These are phyloP conservation scores for Phragmites australis DNA, from an alignment of 176 grass and related monocot species.

Conservation along the genomic window DNA sequence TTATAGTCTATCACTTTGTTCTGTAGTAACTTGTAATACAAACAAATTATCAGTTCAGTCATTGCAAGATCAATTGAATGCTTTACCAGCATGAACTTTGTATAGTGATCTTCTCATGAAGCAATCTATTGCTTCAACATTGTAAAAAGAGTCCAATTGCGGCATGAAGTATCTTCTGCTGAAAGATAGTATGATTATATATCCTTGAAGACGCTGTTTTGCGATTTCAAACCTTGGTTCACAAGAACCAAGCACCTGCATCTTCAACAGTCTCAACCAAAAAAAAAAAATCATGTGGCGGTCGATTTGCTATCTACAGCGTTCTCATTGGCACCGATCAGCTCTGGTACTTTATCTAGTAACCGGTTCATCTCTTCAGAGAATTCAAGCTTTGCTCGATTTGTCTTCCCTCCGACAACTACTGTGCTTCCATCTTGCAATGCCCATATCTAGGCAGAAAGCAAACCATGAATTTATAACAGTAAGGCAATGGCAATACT, in stretches of 20 bases:
- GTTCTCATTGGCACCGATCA: slow-evolving; percentile 46
- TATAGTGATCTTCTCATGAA: neutral
- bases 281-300: slow-evolving; percentile 15
- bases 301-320: slow-evolving; percentile 30
- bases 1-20: slow-evolving; percentile 16
- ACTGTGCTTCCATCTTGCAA: slow-evolving; percentile 92
- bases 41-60: neutral
- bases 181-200: neutral
- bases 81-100: neutral
- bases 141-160: neutral
- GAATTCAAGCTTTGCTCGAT: slow-evolving; percentile 90
- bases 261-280: neutral
- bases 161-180: neutral
- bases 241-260: neutral
- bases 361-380: slow-evolving; percentile 75
- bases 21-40: neutral
- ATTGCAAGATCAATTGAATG: neutral
- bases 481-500: neutral
- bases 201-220: neutral
- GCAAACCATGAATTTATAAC: neutral
- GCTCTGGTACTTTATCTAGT: slow-evolving; percentile 84
- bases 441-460: slow-evolving; percentile 77
- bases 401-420: slow-evolving; percentile 75
- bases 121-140: too few relatives aligned
- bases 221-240: slow-evolving; percentile 15